Percentiles rank a stretch among this genome's conserved stretches.
These are phyloP conservation scores for Pachysandra terminalis DNA, from an alignment of 164 flowering plant species.

Conservation along the genomic window DNA sequence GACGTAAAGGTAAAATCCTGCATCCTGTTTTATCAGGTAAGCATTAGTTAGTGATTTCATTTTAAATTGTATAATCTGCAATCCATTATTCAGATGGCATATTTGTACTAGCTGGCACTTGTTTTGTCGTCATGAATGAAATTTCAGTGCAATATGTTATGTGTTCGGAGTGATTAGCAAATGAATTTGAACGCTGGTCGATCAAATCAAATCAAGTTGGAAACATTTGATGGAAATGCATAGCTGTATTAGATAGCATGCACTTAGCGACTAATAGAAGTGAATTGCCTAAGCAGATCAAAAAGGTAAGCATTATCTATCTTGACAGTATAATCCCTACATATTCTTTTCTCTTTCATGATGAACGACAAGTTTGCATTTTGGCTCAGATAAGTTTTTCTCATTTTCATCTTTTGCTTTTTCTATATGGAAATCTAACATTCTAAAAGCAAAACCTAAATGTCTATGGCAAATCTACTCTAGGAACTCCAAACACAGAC, in stretches of 20 bases:
- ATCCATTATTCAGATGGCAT: too few relatives aligned
- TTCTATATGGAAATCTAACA: neutral
- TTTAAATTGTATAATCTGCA: too few relatives aligned
- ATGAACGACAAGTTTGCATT: neutral
- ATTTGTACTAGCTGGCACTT: too few relatives aligned
- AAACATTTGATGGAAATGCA: neutral
- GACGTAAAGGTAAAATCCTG: too few relatives aligned
- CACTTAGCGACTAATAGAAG: neutral
- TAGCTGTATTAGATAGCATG: neutral
- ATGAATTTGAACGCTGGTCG: too few relatives aligned
- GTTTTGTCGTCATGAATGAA: too few relatives aligned
- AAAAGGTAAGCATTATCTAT: neutral
- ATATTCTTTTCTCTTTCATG: neutral
- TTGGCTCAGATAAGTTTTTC: neutral
- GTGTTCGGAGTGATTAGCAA: too few relatives aligned
- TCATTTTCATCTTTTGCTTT: neutral
- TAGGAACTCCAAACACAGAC: neutral
- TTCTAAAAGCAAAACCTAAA: neutral
- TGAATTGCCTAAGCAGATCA: neutral
- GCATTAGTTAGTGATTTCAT: too few relatives aligned
- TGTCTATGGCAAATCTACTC: neutral
- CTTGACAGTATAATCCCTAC: neutral
- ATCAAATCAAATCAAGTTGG: neutral
- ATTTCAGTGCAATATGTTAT: too few relatives aligned
- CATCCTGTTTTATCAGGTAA: too few relatives aligned